These are phyloP conservation scores for Saccharata proteae DNA, from an alignment of 2,329 filamentous ascomycete species.

Conservation along the genomic window DNA sequence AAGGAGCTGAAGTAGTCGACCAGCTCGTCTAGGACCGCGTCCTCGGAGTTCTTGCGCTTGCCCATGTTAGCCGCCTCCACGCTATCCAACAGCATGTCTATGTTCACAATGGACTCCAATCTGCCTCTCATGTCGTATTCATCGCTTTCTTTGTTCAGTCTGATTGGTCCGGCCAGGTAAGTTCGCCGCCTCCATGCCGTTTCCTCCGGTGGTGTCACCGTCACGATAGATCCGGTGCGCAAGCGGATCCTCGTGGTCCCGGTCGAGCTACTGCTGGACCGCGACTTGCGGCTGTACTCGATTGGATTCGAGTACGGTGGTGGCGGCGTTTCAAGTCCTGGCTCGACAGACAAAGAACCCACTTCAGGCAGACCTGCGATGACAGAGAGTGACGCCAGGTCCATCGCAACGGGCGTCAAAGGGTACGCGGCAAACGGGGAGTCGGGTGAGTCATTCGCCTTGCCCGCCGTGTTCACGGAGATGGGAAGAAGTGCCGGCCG, in stretches of 20 bases:
- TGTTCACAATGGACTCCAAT: too few relatives aligned
- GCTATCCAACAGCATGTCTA: too few relatives aligned
- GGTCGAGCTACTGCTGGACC: constrained; percentile 1
- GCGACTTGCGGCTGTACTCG: constrained; percentile 6
- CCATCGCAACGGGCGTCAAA: constrained; percentile 11
- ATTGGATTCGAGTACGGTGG: too few relatives aligned
- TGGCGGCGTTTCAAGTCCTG: background rate
- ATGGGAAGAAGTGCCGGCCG: constrained; percentile 3
- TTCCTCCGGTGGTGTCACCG: constrained; percentile 21
- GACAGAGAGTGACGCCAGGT: constrained; percentile 3
- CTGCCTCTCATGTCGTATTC: background rate
- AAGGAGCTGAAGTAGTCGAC: constrained; percentile 30
- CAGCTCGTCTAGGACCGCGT: constrained; percentile 26
- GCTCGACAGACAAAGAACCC: background rate
- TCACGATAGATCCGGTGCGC: constrained; percentile 21
- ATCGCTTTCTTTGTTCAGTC: constrained; percentile 18
- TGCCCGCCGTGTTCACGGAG: constrained; percentile 3
- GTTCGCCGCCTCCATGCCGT: constrained; percentile 21
- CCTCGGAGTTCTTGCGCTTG: constrained; percentile 12
- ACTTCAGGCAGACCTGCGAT: constrained; percentile 6
- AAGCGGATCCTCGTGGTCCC: constrained; percentile 10
- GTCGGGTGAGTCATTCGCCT: constrained; percentile 9
- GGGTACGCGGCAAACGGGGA: constrained; percentile 6
- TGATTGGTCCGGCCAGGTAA: constrained; percentile 32
- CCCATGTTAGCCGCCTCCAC: background rate